Base-by-base conservation (phyloP, 192 early-diverging fungal species). In the Kickxella alabastrina region DNA sequence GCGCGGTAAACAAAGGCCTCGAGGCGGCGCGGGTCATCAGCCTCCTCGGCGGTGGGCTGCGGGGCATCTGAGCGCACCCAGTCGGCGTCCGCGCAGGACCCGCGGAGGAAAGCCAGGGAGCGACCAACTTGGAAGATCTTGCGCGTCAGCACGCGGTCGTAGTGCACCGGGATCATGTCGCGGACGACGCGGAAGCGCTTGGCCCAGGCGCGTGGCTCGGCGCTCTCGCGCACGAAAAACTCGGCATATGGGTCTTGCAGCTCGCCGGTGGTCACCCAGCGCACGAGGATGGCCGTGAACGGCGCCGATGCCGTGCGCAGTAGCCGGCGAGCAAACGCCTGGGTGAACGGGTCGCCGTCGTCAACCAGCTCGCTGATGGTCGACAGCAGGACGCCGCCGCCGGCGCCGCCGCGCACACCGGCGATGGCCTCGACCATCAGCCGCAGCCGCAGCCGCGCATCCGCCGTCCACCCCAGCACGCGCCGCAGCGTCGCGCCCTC, bases 231-330 rank as follows among this genome's bases (percentile, higher is more conserved):
- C 72, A 97, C 85, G 65, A 97, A 99, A 54, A 95, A 99, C 69
- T 99, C 96, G 23, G 78, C 78, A 59, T 87, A 87, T 15, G 90
- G 91, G 63, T 99, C 96, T 17, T 87, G 85, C 34, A 99, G 75
- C 68, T 95, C 93, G 24, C 96, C 96, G 48, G 91, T 87, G 28
- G 88, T 92, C 14, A 99, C 83, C 96, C 96, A 99, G 25, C 82
- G 81, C 43, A 82, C 80, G 14, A 99, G 78, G 79, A 92, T 93
- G 46, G 83, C 81, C 60, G 84, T 93, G 62, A 99, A 96, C n/a
- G 96, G 96, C 28, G 71, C 75, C 0, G 92, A 60, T 42, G 87
- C 86, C 38, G 85, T 78, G 55, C 82, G 81, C 31, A 97, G 69
- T 50, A 95, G 79, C 21, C 82, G 62, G 31, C 81, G 71, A 10